Percentiles rank a stretch among this genome's conserved stretches.
phyloP scores from a whole-genome alignment of 192 early-diverging fungal genomes.

The Coemansia sp. region DNA sequence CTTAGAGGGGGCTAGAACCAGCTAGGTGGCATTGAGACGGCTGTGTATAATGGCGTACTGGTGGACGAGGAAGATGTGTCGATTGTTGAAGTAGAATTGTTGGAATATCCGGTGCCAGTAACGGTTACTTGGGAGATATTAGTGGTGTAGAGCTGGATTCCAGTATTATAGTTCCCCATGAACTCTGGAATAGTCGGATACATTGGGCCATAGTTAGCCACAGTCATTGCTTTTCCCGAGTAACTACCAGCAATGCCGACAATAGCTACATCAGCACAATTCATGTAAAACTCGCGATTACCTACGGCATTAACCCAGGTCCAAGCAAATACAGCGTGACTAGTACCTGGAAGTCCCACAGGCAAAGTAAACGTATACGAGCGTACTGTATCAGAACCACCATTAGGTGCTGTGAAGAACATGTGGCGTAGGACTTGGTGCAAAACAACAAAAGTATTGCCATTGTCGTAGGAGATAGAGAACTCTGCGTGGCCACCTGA shows the following conservation, averaged over 20 bases:
- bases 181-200: slow-evolving; percentile 58
- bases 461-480: slow-evolving; percentile 55
- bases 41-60: background rate
- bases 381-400: slow-evolving; percentile 13
- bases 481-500: slow-evolving; percentile 60
- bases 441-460: slow-evolving; percentile 44
- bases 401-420: slow-evolving; percentile 16
- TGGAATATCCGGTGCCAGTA: slow-evolving; percentile 7
- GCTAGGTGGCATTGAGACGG: background rate
- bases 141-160: slow-evolving; percentile 21
- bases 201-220: slow-evolving; percentile 58
- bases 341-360: slow-evolving; percentile 31
- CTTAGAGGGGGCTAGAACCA: background rate
- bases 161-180: slow-evolving; percentile 29
- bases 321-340: slow-evolving; percentile 58
- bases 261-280: slow-evolving; percentile 61
- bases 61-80: background rate
- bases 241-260: slow-evolving; percentile 23
- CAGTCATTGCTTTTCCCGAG: slow-evolving; percentile 44
- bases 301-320: slow-evolving; percentile 70
- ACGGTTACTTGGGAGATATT: slow-evolving; percentile 4
- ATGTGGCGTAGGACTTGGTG: slow-evolving; percentile 38
- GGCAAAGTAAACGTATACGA: slow-evolving; percentile 29
- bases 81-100: background rate
- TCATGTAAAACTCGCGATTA: slow-evolving; percentile 71